Evolutionary conservation across 2,329 filamentous ascomycete species (phyloP).

Genomic region (Fusarium udum): DNA sequence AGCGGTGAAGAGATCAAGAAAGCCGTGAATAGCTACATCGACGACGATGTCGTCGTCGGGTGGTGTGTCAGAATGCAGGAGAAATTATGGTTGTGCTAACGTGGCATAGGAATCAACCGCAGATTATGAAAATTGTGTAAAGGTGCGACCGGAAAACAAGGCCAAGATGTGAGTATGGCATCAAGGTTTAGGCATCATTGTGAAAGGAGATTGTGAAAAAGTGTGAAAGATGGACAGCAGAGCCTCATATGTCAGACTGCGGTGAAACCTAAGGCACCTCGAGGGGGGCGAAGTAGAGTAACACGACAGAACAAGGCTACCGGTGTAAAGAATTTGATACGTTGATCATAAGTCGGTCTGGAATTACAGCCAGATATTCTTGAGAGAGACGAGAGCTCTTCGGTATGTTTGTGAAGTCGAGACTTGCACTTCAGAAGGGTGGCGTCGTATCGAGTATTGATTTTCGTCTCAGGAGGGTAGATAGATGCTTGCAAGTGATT

Average conservation of each 20-base stretch:
- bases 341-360: not conserved
- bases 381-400: not conserved
- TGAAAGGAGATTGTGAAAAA: not conserved
- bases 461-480: not conserved
- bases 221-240: not conserved
- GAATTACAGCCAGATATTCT: rapidly evolving
- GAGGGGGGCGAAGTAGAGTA: conserved; percentile 16
- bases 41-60: not conserved
- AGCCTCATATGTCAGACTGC: conserved; percentile 27
- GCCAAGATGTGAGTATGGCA: not conserved
- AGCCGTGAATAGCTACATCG: not conserved
- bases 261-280: not conserved
- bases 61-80: conserved; percentile 25
- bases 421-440: not conserved
- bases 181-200: not conserved
- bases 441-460: not conserved
- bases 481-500: rapidly evolving
- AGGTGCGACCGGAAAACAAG: not conserved
- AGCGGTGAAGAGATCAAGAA: conserved; percentile 16
- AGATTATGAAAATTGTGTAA: not conserved
- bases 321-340: not conserved
- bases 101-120: conserved; percentile 19
- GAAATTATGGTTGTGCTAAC: conserved; percentile 14
- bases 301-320: conserved; percentile 8
- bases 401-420: not conserved